These are phyloP conservation scores for Lecanicillium sp. DNA, from an alignment of 2,329 filamentous ascomycete species.

Conservation along the genomic window DNA sequence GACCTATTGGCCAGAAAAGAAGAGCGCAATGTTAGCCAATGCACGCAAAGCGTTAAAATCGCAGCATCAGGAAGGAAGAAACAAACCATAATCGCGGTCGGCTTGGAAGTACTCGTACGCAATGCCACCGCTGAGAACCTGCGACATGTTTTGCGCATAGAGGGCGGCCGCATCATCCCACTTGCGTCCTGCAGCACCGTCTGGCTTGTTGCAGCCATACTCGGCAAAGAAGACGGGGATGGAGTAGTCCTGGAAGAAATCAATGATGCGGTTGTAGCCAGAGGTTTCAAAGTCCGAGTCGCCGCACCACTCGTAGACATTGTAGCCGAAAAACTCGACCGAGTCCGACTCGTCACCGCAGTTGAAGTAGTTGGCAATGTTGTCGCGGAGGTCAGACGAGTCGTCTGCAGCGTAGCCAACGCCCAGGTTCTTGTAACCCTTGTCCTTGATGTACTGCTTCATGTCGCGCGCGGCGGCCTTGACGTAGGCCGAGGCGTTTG, in stretches of 20 bases:
- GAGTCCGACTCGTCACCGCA: slow-evolving; percentile 57
- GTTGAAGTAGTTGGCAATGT: slow-evolving; percentile 90
- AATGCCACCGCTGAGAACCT: slow-evolving; percentile 88
- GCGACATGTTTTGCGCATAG: slow-evolving; percentile 72
- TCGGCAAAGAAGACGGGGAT: slow-evolving; percentile 98
- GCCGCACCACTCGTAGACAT: slow-evolving; percentile 99
- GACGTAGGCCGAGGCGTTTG: slow-evolving; percentile 82
- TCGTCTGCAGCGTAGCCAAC: slow-evolving; percentile 97
- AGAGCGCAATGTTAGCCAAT: too few species aligned
- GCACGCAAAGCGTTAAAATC: too few species aligned
- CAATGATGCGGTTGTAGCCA: slow-evolving; percentile 72
- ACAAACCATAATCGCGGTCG: slow-evolving; percentile 71
- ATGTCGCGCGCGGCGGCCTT: slow-evolving; percentile 95
- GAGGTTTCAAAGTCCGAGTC: slow-evolving; percentile 68
- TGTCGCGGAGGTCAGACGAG: slow-evolving; percentile 69
- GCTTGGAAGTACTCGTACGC: slow-evolving; percentile 99
- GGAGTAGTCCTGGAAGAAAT: slow-evolving; percentile 82
- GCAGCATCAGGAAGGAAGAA: slow-evolving; percentile 7
- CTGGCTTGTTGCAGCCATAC: slow-evolving; percentile 80
- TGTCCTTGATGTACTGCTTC: slow-evolving; percentile 84
- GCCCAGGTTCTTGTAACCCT: slow-evolving; percentile 67
- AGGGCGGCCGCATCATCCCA: slow-evolving; percentile 82
- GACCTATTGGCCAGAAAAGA: slow-evolving; percentile 40
- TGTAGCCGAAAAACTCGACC: slow-evolving; percentile 99
- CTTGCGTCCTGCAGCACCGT: slow-evolving; percentile 55